Evolutionary conservation across 805 yeast species (phyloP).

Genomic region (Wickerhamomyces silvicola): DNA sequence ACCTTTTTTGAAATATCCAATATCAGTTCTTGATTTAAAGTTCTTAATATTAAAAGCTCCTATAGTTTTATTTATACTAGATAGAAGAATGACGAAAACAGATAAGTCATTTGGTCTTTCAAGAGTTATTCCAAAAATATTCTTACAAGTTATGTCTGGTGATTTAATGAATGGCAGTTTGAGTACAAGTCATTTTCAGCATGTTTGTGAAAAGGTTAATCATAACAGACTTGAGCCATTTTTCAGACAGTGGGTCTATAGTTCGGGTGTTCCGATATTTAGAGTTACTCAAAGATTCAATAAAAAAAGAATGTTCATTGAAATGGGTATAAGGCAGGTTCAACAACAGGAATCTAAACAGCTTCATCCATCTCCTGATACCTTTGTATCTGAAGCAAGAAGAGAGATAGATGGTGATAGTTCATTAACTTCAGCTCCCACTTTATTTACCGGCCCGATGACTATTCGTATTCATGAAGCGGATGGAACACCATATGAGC

Average conservation of each 20-base stretch:
- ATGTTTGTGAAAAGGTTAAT: slow-evolving; percentile 92
- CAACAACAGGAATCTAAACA: slow-evolving; percentile 56
- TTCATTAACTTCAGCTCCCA: slow-evolving; percentile 14
- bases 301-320: slow-evolving; percentile 88
- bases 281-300: slow-evolving; percentile 88
- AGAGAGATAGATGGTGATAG: slow-evolving; percentile 6
- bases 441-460: slow-evolving; percentile 84
- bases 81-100: slow-evolving; percentile 90
- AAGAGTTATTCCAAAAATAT: slow-evolving; percentile 85
- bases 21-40: slow-evolving; percentile 51
- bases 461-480: slow-evolving; percentile 96
- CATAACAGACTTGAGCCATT: slow-evolving; percentile 76
- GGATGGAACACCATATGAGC: slow-evolving; percentile 98
- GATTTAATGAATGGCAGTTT: slow-evolving; percentile 74
- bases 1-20: slow-evolving; percentile 61
- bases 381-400: slow-evolving; percentile 34
- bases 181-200: slow-evolving; percentile 80
- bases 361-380: slow-evolving; percentile 27
- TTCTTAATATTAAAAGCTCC: slow-evolving; percentile 82
- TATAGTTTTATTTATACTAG: slow-evolving; percentile 73
- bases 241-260: slow-evolving; percentile 90
- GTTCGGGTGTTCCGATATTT: slow-evolving; percentile 84
- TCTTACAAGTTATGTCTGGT: slow-evolving; percentile 92
- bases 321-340: slow-evolving; percentile 88
- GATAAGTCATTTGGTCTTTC: slow-evolving; percentile 90